Base-by-base conservation (phyloP, 176 grass and related monocot genomes). In the Melocanna baccifera region DNA sequence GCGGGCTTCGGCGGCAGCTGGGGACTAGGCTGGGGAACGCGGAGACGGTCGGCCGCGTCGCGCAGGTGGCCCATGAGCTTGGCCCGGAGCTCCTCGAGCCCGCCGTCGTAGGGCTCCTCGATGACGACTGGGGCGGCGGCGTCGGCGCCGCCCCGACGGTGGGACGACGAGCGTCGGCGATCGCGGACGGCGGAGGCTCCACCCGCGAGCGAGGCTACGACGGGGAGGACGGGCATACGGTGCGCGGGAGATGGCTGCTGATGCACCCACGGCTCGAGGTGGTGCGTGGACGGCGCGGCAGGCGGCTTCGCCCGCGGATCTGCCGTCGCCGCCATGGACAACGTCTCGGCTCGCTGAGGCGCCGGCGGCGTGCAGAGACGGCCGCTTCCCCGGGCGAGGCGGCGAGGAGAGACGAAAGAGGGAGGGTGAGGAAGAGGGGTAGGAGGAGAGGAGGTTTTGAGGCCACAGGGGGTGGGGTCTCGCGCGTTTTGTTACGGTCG, bases 61-160 rank as follows among this genome's bases (percentile, higher is more conserved):
- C 89, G 89, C 8, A 94, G 85, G 76, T 94, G 92, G 32, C 89
- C 92, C 92, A 94, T 91, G 72, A 94, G 89, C 87, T 89, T 94
- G 34, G 29, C 84, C 5, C 89, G 84, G 9, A 91, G 87, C 81
- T 84, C 84, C 81, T 90, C 87, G 77, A 90, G 72, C 36, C 87
- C 85, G 12, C 62, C 85, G 62, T 80, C 89, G 67, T 79, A 78
- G 0, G 62, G 0, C 14, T 36, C 37, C n/a, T 71, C 75, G 51
- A 30, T 48, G 68, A 73, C 80, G 9, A n/a, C 81, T 28, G 36
- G 37, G 26, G 28, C 22, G 1, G 12, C 48, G 11, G 14, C n/a
- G 34, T 0, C 28, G 16, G 2, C 67, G 12, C 14, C 29, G 30
- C 6, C 57, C 11, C 55, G 16, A 2, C 75, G 84, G 73, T 32